These are phyloP conservation scores for Odontarrhena argentea DNA, from an alignment of 345 rosid genomes.

Conservation along the genomic window DNA sequence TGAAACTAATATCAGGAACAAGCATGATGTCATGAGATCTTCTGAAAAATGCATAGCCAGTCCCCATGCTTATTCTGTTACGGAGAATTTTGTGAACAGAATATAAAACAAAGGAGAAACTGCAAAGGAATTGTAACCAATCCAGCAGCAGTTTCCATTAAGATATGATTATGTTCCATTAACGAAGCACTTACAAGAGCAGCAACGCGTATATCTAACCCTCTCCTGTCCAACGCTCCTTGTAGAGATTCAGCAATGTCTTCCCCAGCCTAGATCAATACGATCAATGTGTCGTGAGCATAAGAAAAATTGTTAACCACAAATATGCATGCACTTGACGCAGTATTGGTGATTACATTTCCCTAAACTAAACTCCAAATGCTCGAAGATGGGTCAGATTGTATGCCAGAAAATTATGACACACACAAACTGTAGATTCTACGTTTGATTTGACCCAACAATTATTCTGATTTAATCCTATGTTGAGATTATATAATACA, in stretches of 20 bases:
- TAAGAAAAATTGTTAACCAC: neutral
- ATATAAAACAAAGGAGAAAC: neutral
- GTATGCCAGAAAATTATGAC: neutral
- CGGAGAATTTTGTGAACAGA: neutral
- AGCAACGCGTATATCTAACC: slow-evolving; percentile 66
- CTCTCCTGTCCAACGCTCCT: slow-evolving; percentile 58
- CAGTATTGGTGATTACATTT: slow-evolving; percentile 14
- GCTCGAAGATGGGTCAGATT: slow-evolving; percentile 17
- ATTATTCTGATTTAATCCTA: neutral
- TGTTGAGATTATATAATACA: slow-evolving; percentile 2
- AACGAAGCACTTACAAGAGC: slow-evolving; percentile 61
- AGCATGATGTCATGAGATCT: slow-evolving; percentile 11
- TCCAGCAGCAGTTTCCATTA: slow-evolving; percentile 8
- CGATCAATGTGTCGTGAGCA: slow-evolving; percentile 27
- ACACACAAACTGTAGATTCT: neutral
- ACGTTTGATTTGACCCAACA: neutral
- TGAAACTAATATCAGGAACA: slow-evolving; percentile 24
- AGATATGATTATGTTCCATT: slow-evolving; percentile 9
- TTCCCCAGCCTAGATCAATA: slow-evolving; percentile 63
- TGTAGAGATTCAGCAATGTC: slow-evolving; percentile 68
- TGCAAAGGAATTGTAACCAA: neutral
- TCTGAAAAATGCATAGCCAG: neutral
- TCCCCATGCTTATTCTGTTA: neutral
- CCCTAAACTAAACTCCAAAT: slow-evolving; percentile 5
- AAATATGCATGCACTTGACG: neutral